Evolutionary conservation across 164 flowering plant genomes (phyloP).

Genomic region (Euptelea pleiosperma): DNA sequence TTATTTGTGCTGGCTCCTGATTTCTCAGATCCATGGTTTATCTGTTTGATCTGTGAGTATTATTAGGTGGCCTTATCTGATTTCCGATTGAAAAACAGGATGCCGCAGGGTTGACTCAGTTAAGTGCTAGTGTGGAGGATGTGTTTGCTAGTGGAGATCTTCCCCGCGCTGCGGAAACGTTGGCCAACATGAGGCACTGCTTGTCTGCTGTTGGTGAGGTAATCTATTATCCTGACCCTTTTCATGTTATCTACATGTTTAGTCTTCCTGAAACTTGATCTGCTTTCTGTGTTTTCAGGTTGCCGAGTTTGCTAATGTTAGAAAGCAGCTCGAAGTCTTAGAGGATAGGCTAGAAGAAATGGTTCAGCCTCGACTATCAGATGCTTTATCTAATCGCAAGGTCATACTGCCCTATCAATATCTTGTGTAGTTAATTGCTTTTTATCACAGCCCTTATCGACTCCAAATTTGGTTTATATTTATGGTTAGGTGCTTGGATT

Average conservation of each 20-base stretch:
- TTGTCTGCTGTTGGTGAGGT: conserved; percentile 99
- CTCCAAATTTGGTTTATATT: conserved; percentile 6
- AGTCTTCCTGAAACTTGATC: neutral
- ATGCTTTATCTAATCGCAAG: conserved; percentile 85
- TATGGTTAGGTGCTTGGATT: neutral
- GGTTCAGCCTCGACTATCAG: conserved; percentile 96
- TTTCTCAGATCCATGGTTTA: conserved; percentile 2
- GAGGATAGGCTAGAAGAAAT: conserved; percentile 93
- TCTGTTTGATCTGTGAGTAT: neutral
- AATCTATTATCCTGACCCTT: conserved; percentile 16
- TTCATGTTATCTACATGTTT: neutral
- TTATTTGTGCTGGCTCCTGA: conserved; percentile 8
- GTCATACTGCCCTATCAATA: conserved; percentile 27
- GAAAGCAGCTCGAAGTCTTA: conserved; percentile 93
- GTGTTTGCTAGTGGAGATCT: conserved; percentile 99
- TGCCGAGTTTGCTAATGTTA: conserved; percentile 97
- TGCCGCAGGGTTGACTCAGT: conserved; percentile 97
- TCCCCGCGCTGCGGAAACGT: conserved; percentile 91
- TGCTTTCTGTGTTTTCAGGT: conserved; percentile 49
- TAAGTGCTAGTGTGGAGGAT: conserved; percentile 97
- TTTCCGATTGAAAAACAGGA: conserved; percentile 46
- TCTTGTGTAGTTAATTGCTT: conserved; percentile 8
- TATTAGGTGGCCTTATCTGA: neutral
- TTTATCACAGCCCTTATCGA: neutral
- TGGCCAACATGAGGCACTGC: conserved; percentile 99